Conservation (phyloP, 1,284 basidiomycete genomes). For the Leccinum angustisporum region DNA sequence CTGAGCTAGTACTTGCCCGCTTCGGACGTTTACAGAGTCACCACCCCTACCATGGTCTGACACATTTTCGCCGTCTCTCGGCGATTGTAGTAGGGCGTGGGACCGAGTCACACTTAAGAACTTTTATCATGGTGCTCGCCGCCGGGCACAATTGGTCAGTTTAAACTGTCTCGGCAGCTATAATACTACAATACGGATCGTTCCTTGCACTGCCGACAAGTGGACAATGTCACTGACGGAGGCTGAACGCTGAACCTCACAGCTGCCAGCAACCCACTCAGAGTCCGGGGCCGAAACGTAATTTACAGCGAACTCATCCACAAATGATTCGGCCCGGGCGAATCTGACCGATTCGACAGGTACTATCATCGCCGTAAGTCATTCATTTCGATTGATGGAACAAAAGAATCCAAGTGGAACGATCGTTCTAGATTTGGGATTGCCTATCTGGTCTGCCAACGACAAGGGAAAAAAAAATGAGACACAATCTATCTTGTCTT, state of each 20-base stretch:
- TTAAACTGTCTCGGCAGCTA: background rate
- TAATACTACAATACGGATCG: background rate
- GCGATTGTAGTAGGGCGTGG: background rate
- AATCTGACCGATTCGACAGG: background rate
- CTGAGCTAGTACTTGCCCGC: too few species aligned
- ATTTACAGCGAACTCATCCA: background rate
- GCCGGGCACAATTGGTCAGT: background rate
- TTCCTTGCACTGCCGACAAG: background rate
- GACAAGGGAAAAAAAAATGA: slow-evolving; percentile 15
- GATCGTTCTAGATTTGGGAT: background rate
- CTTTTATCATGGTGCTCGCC: background rate
- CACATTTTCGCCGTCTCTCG: too few species aligned
- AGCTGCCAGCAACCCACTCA: background rate
- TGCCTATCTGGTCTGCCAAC: background rate
- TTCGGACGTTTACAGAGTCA: too few species aligned
- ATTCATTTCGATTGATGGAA: background rate
- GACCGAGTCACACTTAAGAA: background rate
- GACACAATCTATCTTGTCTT: slow-evolving; percentile 16
- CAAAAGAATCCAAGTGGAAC: slow-evolving; percentile 9
- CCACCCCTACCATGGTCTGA: too few species aligned
- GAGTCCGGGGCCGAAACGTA: background rate
- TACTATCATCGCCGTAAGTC: background rate
- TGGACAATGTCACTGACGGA: too few species aligned
- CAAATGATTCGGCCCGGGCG: background rate
- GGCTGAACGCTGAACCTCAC: too few species aligned